Conservation (phyloP, 768 basidiomycete genomes). For the Hemileccinum rubropunctum region DNA sequence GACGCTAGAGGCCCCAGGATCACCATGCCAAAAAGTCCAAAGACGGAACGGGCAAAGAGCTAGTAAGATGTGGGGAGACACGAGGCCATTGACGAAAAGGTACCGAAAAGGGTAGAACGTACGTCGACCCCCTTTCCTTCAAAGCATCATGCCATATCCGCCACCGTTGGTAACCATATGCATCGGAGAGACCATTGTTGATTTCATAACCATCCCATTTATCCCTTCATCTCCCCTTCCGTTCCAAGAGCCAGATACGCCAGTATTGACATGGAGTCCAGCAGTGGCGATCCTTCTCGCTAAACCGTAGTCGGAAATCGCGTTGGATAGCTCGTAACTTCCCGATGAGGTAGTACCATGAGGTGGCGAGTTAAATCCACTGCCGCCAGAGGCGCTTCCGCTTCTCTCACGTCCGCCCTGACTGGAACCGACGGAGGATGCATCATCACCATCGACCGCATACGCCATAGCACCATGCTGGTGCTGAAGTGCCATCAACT, state of each 20-base stretch:
- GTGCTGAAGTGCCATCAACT: constrained; percentile 32
- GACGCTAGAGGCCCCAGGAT: constrained; percentile 8
- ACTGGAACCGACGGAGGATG: constrained; percentile 38
- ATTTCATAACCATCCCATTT: constrained; percentile 35
- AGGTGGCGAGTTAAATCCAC: constrained; percentile 31
- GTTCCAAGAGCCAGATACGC: constrained; percentile 24
- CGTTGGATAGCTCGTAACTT: constrained; percentile 36
- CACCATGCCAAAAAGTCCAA: constrained; percentile 14
- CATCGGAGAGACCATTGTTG: constrained; percentile 35
- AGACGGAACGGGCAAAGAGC: constrained; percentile 7
- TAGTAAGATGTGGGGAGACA: constrained; percentile 10
- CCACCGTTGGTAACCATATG: constrained; percentile 37
- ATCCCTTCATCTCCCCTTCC: constrained; percentile 30
- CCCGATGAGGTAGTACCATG: constrained; percentile 28
- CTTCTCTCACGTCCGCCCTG: constrained; percentile 34
- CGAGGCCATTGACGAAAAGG: constrained; percentile 2
- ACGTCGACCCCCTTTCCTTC: constrained; percentile 7
- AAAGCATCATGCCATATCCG: constrained; percentile 41
- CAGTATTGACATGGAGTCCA: constrained; percentile 27
- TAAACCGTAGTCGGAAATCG: constrained; percentile 24
- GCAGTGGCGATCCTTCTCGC: constrained; percentile 22
- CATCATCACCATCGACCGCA: constrained; percentile 38
- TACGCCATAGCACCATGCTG: constrained; percentile 25
- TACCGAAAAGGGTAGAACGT: constrained; percentile 4
- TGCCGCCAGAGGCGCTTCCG: constrained; percentile 36